Conservation (phyloP, 2,329 filamentous ascomycete species). For the Fusarium pilosicola region DNA sequence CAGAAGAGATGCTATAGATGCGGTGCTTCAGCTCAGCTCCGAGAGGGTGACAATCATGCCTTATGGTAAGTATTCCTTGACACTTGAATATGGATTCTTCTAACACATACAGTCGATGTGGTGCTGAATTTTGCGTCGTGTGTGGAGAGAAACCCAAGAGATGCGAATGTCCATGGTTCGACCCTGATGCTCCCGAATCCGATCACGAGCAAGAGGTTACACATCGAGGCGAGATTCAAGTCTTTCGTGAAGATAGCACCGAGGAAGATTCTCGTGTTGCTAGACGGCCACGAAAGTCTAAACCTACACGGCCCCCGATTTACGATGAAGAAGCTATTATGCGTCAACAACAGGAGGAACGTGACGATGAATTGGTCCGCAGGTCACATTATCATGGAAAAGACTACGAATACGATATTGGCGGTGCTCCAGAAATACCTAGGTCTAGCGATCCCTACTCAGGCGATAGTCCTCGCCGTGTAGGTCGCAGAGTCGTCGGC, state of each 20-base stretch:
- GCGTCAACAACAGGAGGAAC: constrained; percentile 59
- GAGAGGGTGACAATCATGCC: constrained; percentile 89
- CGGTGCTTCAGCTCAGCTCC: constrained; percentile 77
- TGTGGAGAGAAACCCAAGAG: constrained; percentile 85
- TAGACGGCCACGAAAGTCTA: constrained; percentile 35
- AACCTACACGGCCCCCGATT: constrained; percentile 40
- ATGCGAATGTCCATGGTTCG: constrained; percentile 86
- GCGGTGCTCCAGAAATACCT: constrained; percentile 50
- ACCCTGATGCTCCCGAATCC: constrained; percentile 64
- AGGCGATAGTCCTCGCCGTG: constrained; percentile 66
- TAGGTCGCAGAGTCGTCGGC: constrained; percentile 42
- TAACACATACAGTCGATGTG: constrained; percentile 69
- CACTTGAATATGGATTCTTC: neutral
- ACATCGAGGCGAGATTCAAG: constrained; percentile 40
- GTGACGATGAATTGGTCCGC: constrained; percentile 53
- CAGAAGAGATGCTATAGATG: constrained; percentile 84
- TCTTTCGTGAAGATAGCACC: constrained; percentile 41
- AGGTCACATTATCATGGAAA: constrained; percentile 47
- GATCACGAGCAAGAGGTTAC: constrained; percentile 67
- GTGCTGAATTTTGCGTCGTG: constrained; percentile 86
- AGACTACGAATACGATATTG: constrained; percentile 53
- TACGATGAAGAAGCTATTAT: constrained; percentile 61
- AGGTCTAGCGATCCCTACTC: constrained; percentile 66
- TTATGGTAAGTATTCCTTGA: constrained; percentile 70
- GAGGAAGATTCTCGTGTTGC: constrained; percentile 45